Conservation (phyloP, 345 rosid genomes). For the Linum usitatissimum region DNA sequence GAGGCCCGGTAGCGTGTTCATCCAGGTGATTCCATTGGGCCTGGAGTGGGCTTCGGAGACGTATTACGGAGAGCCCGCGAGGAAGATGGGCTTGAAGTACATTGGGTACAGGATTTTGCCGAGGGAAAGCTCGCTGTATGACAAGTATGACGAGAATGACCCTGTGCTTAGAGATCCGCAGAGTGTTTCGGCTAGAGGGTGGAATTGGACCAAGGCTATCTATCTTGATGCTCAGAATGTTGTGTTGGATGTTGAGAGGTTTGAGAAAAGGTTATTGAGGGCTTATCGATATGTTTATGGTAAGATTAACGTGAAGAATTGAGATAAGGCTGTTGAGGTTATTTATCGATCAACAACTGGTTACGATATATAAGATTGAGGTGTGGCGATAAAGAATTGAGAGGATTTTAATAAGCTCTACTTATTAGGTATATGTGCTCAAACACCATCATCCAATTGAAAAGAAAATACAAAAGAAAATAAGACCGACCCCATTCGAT, state of each 20-base stretch:
- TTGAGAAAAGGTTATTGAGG: slow-evolving; percentile 7
- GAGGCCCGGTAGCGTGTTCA: slow-evolving; percentile 15
- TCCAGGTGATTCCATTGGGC: slow-evolving; percentile 31
- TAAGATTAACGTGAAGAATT: too few species aligned
- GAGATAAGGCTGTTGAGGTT: too few species aligned
- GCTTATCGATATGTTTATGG: background rate
- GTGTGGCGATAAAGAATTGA: too few species aligned
- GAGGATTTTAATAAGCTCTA: too few species aligned
- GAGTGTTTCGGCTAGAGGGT: background rate
- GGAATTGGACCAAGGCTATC: slow-evolving; percentile 11
- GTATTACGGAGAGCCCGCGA: slow-evolving; percentile 20
- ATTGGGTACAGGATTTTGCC: slow-evolving; percentile 16
- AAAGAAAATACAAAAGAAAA: too few species aligned
- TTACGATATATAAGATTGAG: too few species aligned
- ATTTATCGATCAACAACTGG: too few species aligned
- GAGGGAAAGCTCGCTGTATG: slow-evolving; percentile 28
- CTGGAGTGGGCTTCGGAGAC: slow-evolving; percentile 15
- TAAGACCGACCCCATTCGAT: too few species aligned
- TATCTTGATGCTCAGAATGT: slow-evolving; percentile 27
- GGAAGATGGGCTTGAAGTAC: slow-evolving; percentile 27
- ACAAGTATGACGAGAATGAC: slow-evolving; percentile 12
- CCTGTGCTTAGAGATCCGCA: slow-evolving; percentile 19
- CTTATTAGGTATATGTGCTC: too few species aligned
- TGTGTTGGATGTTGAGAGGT: slow-evolving; percentile 11
- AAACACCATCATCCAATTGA: too few species aligned